Evolutionary conservation across 176 grass and related monocot species (phyloP), one percentile per base, ranked within the genome.

Genomic region (Paspalum vaginatum): DNA sequence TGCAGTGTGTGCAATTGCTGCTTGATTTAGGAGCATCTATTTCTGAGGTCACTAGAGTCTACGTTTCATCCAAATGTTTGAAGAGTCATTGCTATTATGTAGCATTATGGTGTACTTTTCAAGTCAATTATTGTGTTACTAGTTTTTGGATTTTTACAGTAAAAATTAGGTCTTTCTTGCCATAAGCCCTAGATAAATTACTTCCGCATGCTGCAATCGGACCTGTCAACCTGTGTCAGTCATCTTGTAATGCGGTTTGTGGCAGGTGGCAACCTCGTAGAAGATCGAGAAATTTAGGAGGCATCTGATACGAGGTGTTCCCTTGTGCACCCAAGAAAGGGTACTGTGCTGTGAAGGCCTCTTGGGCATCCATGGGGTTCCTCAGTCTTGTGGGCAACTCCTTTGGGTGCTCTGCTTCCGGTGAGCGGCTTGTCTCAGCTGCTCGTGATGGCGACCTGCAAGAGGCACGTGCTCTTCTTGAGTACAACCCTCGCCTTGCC

Each of bases 351-450:
- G 74, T 79, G 61, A 72, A 74, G 45, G 14, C 51, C 56, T 65
- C 53, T 81, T 88, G 67, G 42, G 86, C 73, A 59, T 87, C 78
- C 50, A 98, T 98, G 95, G 95, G 95, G 26, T 94, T 98, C 84
- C 89, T 98, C 62, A 94, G 90, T 84, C 85, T 98, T 51, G 87
- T 98, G 81, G 95, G 95, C 52, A 98, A 98, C 89, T 98, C 95
- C 58, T 95, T 98, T 17, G 95, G 95, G 9, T 98, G 95, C 75
- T 95, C 95, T 37, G 95, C 95, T 46, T 95, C 95, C 44, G 95
- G 95, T 25, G 95, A 98, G 88, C 85, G 92, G 48, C 95, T 98
- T 46, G 95, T 98, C 78, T 98, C 95, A 4, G 95, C 95, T 13
- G 95, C 95, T 14, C 89, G 92, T 5, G 95, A 98, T 79, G 95